A percentile compares a stretch with the other conserved stretches of the same genome.
Conservation (phyloP, 768 basidiomycete species). For the Fistulinella prunicolor region DNA sequence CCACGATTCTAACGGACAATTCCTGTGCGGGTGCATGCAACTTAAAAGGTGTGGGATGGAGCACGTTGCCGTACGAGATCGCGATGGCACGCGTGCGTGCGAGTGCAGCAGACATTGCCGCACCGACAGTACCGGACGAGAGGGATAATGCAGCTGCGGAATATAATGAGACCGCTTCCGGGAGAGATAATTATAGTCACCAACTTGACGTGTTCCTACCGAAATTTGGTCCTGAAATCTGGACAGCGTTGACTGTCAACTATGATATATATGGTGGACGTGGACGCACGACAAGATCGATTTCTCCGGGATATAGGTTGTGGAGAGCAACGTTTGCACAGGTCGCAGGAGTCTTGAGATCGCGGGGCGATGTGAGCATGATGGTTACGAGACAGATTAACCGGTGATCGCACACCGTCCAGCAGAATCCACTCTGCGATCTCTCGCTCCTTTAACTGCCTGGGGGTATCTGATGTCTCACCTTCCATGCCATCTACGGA, state of each 20-base stretch:
- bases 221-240: constrained; percentile 86
- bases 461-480: constrained; percentile 56
- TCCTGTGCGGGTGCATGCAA: constrained; percentile 71
- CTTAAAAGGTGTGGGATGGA: constrained; percentile 58
- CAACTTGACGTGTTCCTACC: constrained; percentile 81
- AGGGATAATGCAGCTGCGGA: constrained; percentile 75
- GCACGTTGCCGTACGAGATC: constrained; percentile 81
- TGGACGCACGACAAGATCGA: constrained; percentile 79
- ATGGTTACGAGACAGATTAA: constrained; percentile 10
- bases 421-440: constrained; percentile 89
- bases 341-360: constrained; percentile 76
- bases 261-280: background rate
- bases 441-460: constrained; percentile 74
- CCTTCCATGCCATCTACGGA: constrained; percentile 55
- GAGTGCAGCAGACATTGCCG: constrained; percentile 77
- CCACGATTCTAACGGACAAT: constrained; percentile 64
- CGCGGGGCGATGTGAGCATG: constrained; percentile 6
- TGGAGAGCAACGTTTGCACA: constrained; percentile 89
- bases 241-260: constrained; percentile 1
- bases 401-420: constrained; percentile 57
- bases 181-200: constrained; percentile 17
- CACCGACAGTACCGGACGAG: constrained; percentile 91
- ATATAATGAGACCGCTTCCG: background rate
- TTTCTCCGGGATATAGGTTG: constrained; percentile 79
- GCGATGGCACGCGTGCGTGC: constrained; percentile 76